phyloP scores from a whole-genome alignment of 179 eudicot species.

The Carnegiea gigantea region DNA sequence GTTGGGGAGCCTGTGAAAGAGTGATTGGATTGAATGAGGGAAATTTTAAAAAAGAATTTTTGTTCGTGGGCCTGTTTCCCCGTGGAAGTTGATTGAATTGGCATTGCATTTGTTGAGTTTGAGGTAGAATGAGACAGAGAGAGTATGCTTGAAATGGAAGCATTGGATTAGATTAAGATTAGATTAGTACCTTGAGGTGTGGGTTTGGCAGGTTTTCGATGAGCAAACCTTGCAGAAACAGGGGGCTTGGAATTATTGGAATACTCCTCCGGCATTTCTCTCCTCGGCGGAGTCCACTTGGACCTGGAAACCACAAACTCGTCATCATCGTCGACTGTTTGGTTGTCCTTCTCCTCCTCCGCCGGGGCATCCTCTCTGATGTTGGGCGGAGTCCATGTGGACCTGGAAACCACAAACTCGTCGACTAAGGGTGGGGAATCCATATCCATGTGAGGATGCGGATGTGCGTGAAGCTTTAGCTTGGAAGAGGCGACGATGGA shows the following conservation, averaged over 20 bases:
- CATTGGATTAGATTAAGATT: too few species aligned
- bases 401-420: background rate
- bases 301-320: constrained; percentile 36
- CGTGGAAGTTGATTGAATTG: too few species aligned
- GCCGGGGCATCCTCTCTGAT: too few species aligned
- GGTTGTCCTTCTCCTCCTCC: constrained; percentile 2
- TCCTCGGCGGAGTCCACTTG: constrained; percentile 15
- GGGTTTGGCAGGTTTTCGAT: constrained; percentile 51
- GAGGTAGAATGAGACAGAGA: too few species aligned
- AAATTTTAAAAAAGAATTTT: too few species aligned
- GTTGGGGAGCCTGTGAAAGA: too few species aligned
- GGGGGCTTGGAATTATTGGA: constrained; percentile 48
- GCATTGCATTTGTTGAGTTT: too few species aligned
- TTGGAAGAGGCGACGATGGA: constrained; percentile 73
- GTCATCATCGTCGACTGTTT: constrained; percentile 29
- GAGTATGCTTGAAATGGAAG: too few species aligned
- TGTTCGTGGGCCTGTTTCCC: too few species aligned
- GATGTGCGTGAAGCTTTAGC: constrained; percentile 46
- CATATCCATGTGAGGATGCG: background rate
- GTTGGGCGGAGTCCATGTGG: too few species aligned
- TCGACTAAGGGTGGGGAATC: background rate
- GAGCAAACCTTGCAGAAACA: constrained; percentile 53
- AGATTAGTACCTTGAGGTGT: constrained; percentile 54
- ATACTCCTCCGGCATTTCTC: constrained; percentile 23
- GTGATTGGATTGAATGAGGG: too few species aligned